These are phyloP conservation scores for Vinca minor DNA, from an alignment of 257 asterid species.

Conservation along the genomic window DNA sequence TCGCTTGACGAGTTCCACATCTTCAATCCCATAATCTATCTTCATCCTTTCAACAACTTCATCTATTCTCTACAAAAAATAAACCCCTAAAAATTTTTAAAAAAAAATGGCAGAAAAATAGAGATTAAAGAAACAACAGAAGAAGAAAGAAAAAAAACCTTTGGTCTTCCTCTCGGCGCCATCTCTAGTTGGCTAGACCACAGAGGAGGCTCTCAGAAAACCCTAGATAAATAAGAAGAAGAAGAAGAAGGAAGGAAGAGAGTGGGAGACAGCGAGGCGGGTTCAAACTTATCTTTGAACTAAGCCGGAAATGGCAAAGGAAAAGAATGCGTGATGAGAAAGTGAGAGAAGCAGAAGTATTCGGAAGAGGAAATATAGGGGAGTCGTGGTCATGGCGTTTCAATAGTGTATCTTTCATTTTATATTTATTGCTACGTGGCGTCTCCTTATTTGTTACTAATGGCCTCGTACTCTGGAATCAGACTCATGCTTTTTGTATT, in stretches of 20 bases:
- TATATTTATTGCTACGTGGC: too few relatives aligned
- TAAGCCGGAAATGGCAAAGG: neutral
- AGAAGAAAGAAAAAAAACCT: constrained; percentile 14
- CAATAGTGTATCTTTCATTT: too few relatives aligned
- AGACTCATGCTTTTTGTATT: too few relatives aligned
- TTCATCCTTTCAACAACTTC: constrained; percentile 27
- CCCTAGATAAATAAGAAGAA: neutral
- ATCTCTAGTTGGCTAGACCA: constrained; percentile 1
- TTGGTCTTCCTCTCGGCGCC: constrained; percentile 25
- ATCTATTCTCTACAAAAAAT: constrained; percentile 21
- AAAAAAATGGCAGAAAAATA: neutral
- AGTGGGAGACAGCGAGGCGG: neutral
- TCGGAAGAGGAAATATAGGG: neutral
- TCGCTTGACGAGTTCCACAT: neutral
- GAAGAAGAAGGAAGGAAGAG: neutral
- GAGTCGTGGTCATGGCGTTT: too few relatives aligned
- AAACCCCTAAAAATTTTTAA: too few relatives aligned
- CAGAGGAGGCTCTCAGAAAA: neutral
- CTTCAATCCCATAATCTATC: constrained; percentile 15
- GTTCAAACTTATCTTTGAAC: neutral
- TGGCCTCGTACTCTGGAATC: too few relatives aligned
- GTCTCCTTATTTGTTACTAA: too few relatives aligned
- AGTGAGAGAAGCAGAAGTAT: neutral
- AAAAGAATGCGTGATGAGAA: too few relatives aligned
- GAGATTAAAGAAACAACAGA: neutral